These are phyloP conservation scores for Mycena galericulata DNA, from an alignment of 768 basidiomycete genomes.

Conservation along the genomic window DNA sequence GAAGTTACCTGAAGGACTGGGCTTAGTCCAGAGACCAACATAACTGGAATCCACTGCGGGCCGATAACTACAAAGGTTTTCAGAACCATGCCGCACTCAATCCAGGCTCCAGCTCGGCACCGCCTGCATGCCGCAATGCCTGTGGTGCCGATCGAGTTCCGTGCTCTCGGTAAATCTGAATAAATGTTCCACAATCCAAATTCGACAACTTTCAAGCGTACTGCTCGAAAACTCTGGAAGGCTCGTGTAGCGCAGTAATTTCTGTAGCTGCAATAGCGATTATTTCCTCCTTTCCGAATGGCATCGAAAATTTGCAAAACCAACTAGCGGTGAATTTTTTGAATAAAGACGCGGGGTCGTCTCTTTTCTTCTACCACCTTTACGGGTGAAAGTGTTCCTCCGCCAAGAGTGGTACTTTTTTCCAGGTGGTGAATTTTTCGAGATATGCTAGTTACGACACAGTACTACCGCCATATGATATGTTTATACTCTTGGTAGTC, in stretches of 20 bases:
- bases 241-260: constrained; percentile 1
- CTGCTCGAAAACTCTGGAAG: constrained; percentile 5
- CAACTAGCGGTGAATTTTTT: constrained; percentile 12
- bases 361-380: constrained; percentile 1
- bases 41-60: constrained; percentile 7
- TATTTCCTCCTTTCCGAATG: constrained; percentile 18
- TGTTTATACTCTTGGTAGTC: constrained; percentile 12
- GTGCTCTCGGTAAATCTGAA: constrained; percentile 11
- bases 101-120: constrained; percentile 4
- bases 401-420: constrained; percentile 17
- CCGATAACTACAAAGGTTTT: constrained; percentile 3
- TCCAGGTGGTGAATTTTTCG: constrained; percentile 13
- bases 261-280: constrained; percentile 11
- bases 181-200: constrained; percentile 6
- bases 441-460: constrained; percentile 11
- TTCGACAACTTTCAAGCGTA: constrained; percentile 7
- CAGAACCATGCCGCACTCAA: constrained; percentile 4
- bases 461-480: constrained; percentile 17
- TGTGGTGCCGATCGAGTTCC: background rate
- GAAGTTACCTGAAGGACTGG: constrained; percentile 10
- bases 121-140: constrained; percentile 3
- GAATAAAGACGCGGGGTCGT: constrained; percentile 12
- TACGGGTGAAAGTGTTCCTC: constrained; percentile 11
- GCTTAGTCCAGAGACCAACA: constrained; percentile 9
- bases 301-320: constrained; percentile 11